A percentile compares a stretch with the other conserved stretches of the same genome.
These are phyloP conservation scores for Colletotrichum phormii DNA, from an alignment of 2,329 filamentous ascomycete species.

Conservation along the genomic window DNA sequence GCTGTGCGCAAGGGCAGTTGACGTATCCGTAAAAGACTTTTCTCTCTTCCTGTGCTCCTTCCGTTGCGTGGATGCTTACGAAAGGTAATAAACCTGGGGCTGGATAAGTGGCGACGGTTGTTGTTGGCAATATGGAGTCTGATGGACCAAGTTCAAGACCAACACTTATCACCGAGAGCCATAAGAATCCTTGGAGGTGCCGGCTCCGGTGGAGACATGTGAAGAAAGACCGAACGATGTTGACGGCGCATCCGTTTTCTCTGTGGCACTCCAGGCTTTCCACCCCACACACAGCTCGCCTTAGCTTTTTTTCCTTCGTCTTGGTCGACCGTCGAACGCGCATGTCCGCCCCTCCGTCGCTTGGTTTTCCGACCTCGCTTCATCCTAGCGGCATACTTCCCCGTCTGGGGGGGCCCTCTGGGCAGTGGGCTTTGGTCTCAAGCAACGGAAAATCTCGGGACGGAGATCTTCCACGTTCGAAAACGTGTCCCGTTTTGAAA, in stretches of 20 bases:
- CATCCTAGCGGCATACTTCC: conserved; percentile 20
- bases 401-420: conserved; percentile 3
- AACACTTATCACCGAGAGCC: neutral
- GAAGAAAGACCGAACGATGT: conserved; percentile 21
- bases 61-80: neutral
- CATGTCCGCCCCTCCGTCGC: neutral
- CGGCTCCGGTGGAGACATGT: conserved; percentile 31
- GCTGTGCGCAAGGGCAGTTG: neutral
- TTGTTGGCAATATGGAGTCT: neutral
- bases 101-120: neutral
- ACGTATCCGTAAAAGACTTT: neutral
- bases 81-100: neutral
- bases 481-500: neutral
- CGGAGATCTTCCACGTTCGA: conserved; percentile 16
- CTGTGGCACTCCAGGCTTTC: conserved; percentile 3
- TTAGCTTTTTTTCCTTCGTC: neutral
- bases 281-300: neutral
- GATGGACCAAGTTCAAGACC: neutral
- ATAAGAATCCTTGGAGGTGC: conserved; percentile 1
- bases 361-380: neutral
- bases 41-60: neutral
- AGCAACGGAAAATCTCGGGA: conserved; percentile 32
- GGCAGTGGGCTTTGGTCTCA: neutral
- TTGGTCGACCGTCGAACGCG: neutral
- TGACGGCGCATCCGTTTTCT: conserved; percentile 27